phyloP scores from a whole-genome alignment of 1,284 basidiomycete genomes.

The Neonothopanus nambi region DNA sequence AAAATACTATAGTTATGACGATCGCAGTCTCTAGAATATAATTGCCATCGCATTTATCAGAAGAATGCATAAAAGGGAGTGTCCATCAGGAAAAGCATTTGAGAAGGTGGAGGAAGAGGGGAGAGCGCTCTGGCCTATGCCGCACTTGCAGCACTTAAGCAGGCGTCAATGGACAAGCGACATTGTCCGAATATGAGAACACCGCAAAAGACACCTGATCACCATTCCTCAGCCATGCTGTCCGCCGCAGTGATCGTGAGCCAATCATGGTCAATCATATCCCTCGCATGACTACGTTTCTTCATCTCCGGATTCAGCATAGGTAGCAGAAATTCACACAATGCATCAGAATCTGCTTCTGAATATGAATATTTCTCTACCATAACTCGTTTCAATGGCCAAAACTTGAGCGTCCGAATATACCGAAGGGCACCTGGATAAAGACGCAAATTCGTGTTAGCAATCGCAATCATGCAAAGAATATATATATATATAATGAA shows the following conservation, averaged over 20 bases:
- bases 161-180: not conserved
- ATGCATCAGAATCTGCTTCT: slow-evolving; percentile 52
- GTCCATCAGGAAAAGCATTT: not conserved
- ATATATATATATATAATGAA: slow-evolving; percentile 12
- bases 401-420: slow-evolving; percentile 79
- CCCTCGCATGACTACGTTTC: slow-evolving; percentile 68
- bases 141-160: not conserved
- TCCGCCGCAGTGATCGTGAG: slow-evolving; percentile 52
- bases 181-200: not conserved
- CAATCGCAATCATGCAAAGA: not conserved
- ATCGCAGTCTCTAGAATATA: no score
- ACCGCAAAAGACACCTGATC: slow-evolving; percentile 15
- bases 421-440: slow-evolving; percentile 63
- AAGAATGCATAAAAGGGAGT: not conserved
- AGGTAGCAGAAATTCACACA: slow-evolving; percentile 77
- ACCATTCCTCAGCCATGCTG: slow-evolving; percentile 49
- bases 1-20: not conserved
- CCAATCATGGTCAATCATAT: slow-evolving; percentile 78
- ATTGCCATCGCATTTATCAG: no score
- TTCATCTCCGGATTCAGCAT: slow-evolving; percentile 78
- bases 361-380: slow-evolving; percentile 80
- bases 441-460: slow-evolving; percentile 2
- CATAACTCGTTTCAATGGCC: slow-evolving; percentile 84
- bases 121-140: not conserved
- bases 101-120: not conserved